phyloP scores from a whole-genome alignment of 495 filamentous ascomycete species.

The Tetracladium setigerum region DNA sequence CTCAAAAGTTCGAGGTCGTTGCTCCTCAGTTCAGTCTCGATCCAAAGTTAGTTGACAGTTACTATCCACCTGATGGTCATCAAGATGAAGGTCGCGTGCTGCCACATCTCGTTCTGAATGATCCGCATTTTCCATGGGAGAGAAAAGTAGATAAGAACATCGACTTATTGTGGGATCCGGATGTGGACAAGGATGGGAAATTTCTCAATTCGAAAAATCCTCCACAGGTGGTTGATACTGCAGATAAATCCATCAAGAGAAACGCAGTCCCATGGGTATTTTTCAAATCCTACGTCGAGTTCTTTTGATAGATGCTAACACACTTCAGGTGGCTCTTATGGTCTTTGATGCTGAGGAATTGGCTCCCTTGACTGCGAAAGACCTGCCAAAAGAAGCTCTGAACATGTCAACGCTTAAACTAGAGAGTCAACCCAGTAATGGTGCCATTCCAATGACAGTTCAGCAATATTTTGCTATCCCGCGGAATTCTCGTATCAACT shows the following conservation, averaged over 20 bases:
- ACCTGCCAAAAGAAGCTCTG: neutral
- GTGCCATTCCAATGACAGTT: constrained; percentile 9
- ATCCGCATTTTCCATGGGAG: constrained; percentile 43
- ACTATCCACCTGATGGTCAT: constrained; percentile 36
- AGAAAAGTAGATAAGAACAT: constrained; percentile 9
- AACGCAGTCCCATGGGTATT: constrained; percentile 3
- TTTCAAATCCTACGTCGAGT: too few relatives aligned
- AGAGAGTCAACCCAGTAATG: neutral
- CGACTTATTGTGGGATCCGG: neutral
- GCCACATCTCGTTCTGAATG: constrained; percentile 43
- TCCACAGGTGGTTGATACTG: neutral
- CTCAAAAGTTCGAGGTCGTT: constrained; percentile 27
- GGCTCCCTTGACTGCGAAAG: neutral
- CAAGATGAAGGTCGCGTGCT: constrained; percentile 26
- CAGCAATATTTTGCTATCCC: neutral
- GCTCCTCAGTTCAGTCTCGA: constrained; percentile 28
- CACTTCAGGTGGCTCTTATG: constrained; percentile 27
- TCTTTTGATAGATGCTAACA: too few relatives aligned
- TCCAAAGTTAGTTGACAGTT: constrained; percentile 21
- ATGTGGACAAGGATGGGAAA: neutral
- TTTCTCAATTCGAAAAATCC: neutral
- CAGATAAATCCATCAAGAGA: constrained; percentile 13
- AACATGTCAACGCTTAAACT: too few relatives aligned
- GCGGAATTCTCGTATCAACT: neutral
- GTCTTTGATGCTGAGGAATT: constrained; percentile 27